Evolutionary conservation across 2,329 filamentous ascomycete species (phyloP).

Genomic region (Xylariaceae sp.): DNA sequence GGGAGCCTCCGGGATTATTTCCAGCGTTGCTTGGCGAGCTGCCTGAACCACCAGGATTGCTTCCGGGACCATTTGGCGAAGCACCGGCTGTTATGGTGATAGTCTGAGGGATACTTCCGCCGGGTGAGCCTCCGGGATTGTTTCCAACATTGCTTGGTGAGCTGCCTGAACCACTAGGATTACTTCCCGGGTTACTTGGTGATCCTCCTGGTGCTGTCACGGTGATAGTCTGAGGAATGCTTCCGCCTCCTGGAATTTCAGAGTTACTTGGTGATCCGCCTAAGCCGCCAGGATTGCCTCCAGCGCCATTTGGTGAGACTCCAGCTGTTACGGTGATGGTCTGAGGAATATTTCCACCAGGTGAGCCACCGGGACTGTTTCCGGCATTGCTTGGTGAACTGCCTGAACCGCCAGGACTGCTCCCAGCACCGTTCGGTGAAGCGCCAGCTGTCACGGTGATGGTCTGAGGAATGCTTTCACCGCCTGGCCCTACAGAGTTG

Average conservation of each 20-base stretch:
- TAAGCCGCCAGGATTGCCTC: constrained; percentile 8
- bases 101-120: constrained; percentile 3
- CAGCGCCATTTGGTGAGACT: constrained; percentile 11
- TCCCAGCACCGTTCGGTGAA: constrained; percentile 11
- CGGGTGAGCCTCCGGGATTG: constrained; percentile 11
- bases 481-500: constrained; percentile 2
- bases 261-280: constrained; percentile 9
- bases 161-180: background rate
- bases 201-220: constrained; percentile 5
- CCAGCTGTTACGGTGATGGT: constrained; percentile 23
- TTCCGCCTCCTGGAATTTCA: background rate
- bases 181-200: constrained; percentile 11
- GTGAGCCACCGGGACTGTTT: constrained; percentile 10
- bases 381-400: constrained; percentile 9
- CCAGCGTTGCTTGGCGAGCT: constrained; percentile 10
- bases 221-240: background rate
- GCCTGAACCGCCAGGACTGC: background rate
- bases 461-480: constrained; percentile 15
- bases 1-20: constrained; percentile 7
- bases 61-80: constrained; percentile 6
- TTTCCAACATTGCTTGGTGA: constrained; percentile 2
- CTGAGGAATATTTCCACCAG: constrained; percentile 15
- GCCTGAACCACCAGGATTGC: background rate
- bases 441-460: constrained; percentile 16
- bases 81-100: constrained; percentile 11